Evolutionary conservation across 768 basidiomycete genomes (phyloP), one percentile per base, ranked within the genome.

Genomic region (Xerocomellus amylosporus): DNA sequence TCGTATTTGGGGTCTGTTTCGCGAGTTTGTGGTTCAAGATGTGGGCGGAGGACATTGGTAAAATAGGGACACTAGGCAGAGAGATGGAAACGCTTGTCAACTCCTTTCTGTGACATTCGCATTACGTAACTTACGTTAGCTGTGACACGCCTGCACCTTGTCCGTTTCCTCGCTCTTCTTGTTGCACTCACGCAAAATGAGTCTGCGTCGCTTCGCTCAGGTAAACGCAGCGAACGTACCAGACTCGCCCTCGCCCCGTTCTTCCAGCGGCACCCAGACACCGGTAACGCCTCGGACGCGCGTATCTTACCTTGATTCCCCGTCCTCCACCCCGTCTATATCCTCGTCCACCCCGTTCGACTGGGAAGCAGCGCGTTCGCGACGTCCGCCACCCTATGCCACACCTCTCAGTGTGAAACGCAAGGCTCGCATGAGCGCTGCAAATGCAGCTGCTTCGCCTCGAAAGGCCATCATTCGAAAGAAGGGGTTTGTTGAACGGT

Each of bases 341-440:
- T 89, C 90, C 6, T 85, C 87, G 1, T 86, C 87, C 8, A 70
- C 79, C 9, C 87, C 90, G 1, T 93, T 93, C 63, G 90, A 93
- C 73, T 93, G 91, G 91, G 86, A 88, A 30, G 90, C 91, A 0
- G 91, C 85, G 13, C 77, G 86, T n/a, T 77, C 82, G 1, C 76
- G 80, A 46, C 78, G 77, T 56, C 85, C 88, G 4, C 82, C 90
- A 4, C 90, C 90, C 4, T 93, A 87, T 76, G 76, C 75, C 3
- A 84, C 85, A 0, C 88, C 88, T 2, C 65, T 77, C 8, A 71
- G 73, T 47, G 75, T 65, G 47, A 82, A 79, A 66, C 72, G 73
- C 39, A 77, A 64, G 55, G 77, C 58, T 46, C 69, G 73, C 73
- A 78, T 67, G 62, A 76, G 60, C 72, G 69, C 61, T 36, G 52